Percentiles rank a stretch among this genome's conserved stretches.
These are phyloP conservation scores for Begonia masoniana DNA, from an alignment of 306 rosid genomes.

Conservation along the genomic window DNA sequence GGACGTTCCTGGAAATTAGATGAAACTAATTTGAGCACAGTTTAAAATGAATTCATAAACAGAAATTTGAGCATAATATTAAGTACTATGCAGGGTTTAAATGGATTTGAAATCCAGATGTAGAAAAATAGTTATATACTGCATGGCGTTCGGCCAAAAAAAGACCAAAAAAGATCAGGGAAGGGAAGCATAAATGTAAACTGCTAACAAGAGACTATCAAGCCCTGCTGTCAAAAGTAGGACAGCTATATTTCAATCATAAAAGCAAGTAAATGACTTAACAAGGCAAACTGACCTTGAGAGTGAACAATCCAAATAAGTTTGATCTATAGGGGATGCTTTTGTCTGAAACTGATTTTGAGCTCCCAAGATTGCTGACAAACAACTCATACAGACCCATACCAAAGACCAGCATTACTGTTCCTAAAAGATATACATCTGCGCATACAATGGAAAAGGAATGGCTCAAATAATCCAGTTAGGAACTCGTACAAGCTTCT, in stretches of 20 bases:
- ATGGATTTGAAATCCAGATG: too few species aligned
- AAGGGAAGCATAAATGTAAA: too few species aligned
- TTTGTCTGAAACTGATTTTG: conserved; percentile 29
- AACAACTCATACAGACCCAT: conserved; percentile 96
- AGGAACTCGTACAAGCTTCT: too few species aligned
- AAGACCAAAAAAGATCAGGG: too few species aligned
- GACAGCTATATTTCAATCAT: not conserved
- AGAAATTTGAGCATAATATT: too few species aligned
- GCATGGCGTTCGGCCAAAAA: too few species aligned
- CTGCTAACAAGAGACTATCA: too few species aligned
- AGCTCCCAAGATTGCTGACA: conserved; percentile 59
- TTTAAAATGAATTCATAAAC: not conserved
- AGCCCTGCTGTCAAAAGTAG: too few species aligned
- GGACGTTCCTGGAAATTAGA: conserved; percentile 62
- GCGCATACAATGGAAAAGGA: conserved; percentile 7
- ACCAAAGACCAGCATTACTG: conserved; percentile 96
- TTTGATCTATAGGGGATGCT: conserved; percentile 37
- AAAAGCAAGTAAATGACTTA: not conserved
- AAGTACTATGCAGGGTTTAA: too few species aligned
- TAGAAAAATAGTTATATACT: too few species aligned
- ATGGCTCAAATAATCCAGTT: too few species aligned
- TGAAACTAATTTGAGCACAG: not conserved
- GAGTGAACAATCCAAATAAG: conserved; percentile 67
- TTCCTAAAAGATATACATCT: conserved; percentile 94
- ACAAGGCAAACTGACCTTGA: conserved; percentile 41